Conservation (phyloP, 2,329 filamentous ascomycete genomes). For the Pestalotiopsis sp. region DNA sequence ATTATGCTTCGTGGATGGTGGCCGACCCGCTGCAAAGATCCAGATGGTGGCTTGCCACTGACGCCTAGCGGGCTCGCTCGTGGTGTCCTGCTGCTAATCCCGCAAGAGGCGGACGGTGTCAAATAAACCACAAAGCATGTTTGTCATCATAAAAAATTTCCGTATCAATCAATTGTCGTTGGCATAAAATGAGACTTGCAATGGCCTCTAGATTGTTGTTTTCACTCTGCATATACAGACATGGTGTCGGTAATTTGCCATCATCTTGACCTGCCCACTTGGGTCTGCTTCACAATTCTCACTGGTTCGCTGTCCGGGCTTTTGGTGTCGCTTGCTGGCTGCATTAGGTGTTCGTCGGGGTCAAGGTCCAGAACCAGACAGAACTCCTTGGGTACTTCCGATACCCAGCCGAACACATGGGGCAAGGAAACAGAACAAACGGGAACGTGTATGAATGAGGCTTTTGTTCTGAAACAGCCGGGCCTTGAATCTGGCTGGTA, state of each 20-base stretch:
- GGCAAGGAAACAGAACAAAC: background rate
- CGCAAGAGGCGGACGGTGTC: background rate
- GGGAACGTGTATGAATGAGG: constrained; percentile 1
- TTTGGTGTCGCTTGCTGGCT: background rate
- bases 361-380: background rate
- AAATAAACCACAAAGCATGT: background rate
- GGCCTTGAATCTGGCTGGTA: background rate
- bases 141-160: background rate
- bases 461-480: constrained; percentile 3
- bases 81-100: background rate
- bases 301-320: background rate
- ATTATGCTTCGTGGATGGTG: background rate
- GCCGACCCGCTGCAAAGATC: background rate
- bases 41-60: background rate
- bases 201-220: background rate
- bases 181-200: background rate
- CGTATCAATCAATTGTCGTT: background rate
- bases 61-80: background rate
- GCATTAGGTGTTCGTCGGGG: background rate
- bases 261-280: background rate
- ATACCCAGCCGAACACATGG: background rate
- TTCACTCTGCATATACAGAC: background rate
- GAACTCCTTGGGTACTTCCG: background rate
- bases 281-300: background rate
- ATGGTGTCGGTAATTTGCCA: background rate